phyloP scores from a whole-genome alignment of 169 alveolate species.

The Plasmodium vinckei region DNA sequence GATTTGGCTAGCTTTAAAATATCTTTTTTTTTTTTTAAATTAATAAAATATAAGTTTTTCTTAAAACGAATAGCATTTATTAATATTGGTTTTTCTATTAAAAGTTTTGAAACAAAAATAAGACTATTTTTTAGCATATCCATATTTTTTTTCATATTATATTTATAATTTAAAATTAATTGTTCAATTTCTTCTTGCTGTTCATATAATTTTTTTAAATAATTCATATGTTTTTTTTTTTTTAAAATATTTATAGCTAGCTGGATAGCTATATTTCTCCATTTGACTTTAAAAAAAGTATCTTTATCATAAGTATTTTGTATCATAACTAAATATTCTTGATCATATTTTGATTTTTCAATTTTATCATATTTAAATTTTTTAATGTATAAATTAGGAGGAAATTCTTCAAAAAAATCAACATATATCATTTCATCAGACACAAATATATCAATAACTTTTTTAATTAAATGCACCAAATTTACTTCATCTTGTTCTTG shows the following conservation, averaged over 20 bases:
- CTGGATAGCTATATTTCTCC: slow-evolving; percentile 76
- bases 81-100: slow-evolving; percentile 80
- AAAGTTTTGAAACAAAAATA: slow-evolving; percentile 58
- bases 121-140: slow-evolving; percentile 73
- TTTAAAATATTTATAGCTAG: slow-evolving; percentile 76
- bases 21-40: slow-evolving; percentile 48
- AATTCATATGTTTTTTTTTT: slow-evolving; percentile 78
- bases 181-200: slow-evolving; percentile 82
- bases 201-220: slow-evolving; percentile 77
- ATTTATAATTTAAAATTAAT: slow-evolving; percentile 68
- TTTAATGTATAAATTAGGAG: slow-evolving; percentile 39
- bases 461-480: slow-evolving; percentile 22
- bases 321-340: neutral
- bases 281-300: slow-evolving; percentile 63
- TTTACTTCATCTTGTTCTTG: slow-evolving; percentile 44
- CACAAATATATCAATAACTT: slow-evolving; percentile 24
- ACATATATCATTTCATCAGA: slow-evolving; percentile 37
- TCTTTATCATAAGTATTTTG: slow-evolving; percentile 29
- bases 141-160: slow-evolving; percentile 54
- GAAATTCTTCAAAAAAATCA: slow-evolving; percentile 14
- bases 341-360: neutral
- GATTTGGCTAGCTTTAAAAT: neutral
- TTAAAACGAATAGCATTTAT: slow-evolving; percentile 68
- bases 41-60: slow-evolving; percentile 46
- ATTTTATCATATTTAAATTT: slow-evolving; percentile 24